phyloP scores from a whole-genome alignment of 2,329 filamentous ascomycete genomes.

The Penicillium sp. region DNA sequence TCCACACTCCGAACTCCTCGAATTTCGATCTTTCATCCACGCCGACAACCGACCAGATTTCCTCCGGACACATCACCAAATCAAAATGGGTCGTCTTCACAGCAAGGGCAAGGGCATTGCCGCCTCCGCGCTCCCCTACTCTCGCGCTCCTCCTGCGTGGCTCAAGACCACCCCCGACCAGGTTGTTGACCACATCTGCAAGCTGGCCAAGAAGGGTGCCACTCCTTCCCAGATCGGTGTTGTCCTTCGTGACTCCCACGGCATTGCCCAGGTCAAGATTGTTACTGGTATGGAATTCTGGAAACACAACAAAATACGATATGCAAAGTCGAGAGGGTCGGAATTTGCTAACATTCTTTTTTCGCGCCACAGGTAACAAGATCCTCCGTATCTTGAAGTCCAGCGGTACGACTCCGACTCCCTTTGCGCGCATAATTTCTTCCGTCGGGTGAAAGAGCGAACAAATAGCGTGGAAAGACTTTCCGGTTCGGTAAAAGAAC shows the following conservation, averaged over 20 bases:
- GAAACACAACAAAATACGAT: background rate
- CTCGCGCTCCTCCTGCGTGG: slow-evolving; percentile 86
- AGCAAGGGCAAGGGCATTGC: slow-evolving; percentile 99
- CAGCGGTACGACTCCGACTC: slow-evolving; percentile 68
- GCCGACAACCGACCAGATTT: slow-evolving; percentile 33
- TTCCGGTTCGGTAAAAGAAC: slow-evolving; percentile 10
- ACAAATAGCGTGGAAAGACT: slow-evolving; percentile 12
- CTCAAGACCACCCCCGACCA: slow-evolving; percentile 98
- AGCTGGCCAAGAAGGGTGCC: slow-evolving; percentile 97
- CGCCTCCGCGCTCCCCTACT: slow-evolving; percentile 93
- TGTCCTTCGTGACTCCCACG: slow-evolving; percentile 95
- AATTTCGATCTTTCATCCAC: slow-evolving; percentile 25
- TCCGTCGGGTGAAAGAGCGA: slow-evolving; percentile 27
- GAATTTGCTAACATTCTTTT: slow-evolving; percentile 39
- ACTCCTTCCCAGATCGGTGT: slow-evolving; percentile 99
- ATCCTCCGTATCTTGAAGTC: slow-evolving; percentile 99
- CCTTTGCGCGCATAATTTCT: slow-evolving; percentile 21
- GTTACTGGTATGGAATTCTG: slow-evolving; percentile 71
- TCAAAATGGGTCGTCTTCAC: slow-evolving; percentile 75
- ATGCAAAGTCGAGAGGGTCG: background rate
- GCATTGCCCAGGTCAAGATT: slow-evolving; percentile 95
- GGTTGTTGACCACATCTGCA: slow-evolving; percentile 98
- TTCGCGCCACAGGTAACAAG: slow-evolving; percentile 75
- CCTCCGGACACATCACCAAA: slow-evolving; percentile 29
- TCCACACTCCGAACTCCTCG: slow-evolving; percentile 14